Base-by-base conservation (phyloP, 2,329 filamentous ascomycete genomes). In the Calonectria honghensis region DNA sequence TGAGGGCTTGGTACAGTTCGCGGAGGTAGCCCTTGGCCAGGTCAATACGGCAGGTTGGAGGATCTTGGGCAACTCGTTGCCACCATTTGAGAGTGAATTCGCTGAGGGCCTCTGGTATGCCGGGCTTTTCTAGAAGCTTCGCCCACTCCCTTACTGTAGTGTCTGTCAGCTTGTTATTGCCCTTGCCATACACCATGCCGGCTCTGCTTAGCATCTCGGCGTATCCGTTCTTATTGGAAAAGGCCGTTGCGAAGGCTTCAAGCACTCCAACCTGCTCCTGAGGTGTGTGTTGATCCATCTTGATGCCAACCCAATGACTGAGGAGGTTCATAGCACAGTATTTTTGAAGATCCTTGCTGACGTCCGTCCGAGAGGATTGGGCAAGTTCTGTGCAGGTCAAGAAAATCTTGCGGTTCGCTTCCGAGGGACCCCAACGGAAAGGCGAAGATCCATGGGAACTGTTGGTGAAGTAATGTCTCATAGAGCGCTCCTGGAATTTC, bases 401-500 rank as follows among this genome's bases (percentile, higher is more conserved):
- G 6, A 82, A 77, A 9, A 83, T 81, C 3, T 74, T 76, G 0
- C 82, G 76, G 24, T 78, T 68, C 0, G 79, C 80, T 35, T 83
- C 81, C 0, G 82, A 83, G 6, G 74, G 59, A 3, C 72, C 54
- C 45, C 73, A 74, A 2, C 65, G 72, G n/a, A 73, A 73, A 3
- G 50, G 24, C 3, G 57, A 63, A 6, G 37, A 63, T 41, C 24
- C 37, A 6, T 41, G 35, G n/a, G 57, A 63, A 0, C 66, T 74
- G 9, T 68, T 69, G 6, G 65, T 66, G 29, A 83, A 83, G 20
- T 81, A 84, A 0, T 76, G 45, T 6, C 79, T 75, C 82, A 84
- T 83, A 0, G 81, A 83, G 0, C 82, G 78, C 31, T 83, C 82
- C 6, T 81, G 70, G 13, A 84, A 83, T 9, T 81, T 81, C 16